Evolutionary conservation across 2,329 filamentous ascomycete genomes (phyloP), one percentile per base, ranked within the genome.

Genomic region (Coniochaeta pulveracea): DNA sequence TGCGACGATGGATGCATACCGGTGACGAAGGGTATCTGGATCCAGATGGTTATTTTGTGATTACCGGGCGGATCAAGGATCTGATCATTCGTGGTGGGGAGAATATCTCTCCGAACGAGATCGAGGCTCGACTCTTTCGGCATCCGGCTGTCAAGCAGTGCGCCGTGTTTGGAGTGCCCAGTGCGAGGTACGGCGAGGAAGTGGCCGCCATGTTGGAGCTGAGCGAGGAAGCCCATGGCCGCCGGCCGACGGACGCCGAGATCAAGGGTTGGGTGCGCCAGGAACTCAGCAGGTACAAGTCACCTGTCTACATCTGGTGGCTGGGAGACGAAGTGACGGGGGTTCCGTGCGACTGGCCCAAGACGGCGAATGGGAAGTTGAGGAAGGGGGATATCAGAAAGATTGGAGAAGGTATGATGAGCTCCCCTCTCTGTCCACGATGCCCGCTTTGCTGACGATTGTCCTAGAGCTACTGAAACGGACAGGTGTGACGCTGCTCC

Each of bases 31-130:
- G 25, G 7, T 27, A 27, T 15, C 25, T 27, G 6, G 25, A 27
- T 27, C 7, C 7, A 6, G 25, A 27, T 15, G 25, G 25, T 12
- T 27, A 27, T 12, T 27, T 27, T 12, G 25, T 27, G n/a, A 27
- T 27, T 12, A 27, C 25, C 8, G 25, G 25, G n/a, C 25, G 25
- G 7, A 27, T 27, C n/a, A 27, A 27, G n/a, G 25, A 27, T 12
- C 25, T 27, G 8, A 27, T 27, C n/a, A 27, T 27, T 12, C 25
- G 25, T 12, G 25, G 25, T 15, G 25, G 25, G 6, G 25, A 27
- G 25, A 27, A 27, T 15, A 27, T 27, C 6, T 27, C 25, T n/a
- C 25, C 25, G 7, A 27, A 27, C 25, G 25, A 27, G 25, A 27
- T 27, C n/a, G 25, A 27, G n/a, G 25, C 7, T 12, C 25, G n/a